Evolutionary conservation across 1,284 basidiomycete genomes (phyloP).

Genomic region (Coniferiporia weirii): DNA sequence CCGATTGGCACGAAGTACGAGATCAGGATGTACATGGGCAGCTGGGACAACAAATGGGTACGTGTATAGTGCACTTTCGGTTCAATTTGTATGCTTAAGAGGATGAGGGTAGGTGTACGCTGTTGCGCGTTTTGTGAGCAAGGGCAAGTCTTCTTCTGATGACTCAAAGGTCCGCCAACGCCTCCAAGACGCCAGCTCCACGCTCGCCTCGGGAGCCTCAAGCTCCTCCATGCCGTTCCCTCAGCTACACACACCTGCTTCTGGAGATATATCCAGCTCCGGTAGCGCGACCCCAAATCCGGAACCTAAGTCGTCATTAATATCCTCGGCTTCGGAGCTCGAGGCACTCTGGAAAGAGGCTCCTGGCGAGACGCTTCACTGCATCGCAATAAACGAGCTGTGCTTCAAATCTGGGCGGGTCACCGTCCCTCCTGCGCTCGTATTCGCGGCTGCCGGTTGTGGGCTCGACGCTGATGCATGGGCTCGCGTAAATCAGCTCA

Average conservation of each 20-base stretch:
- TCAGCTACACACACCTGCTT: conserved; percentile 25
- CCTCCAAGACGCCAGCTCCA: conserved; percentile 16
- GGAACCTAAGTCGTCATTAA: conserved; percentile 16
- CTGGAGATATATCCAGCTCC: not conserved
- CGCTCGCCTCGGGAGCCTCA: conserved; percentile 18
- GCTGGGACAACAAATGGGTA: conserved; percentile 89
- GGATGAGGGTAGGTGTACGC: conserved; percentile 49
- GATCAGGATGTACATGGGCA: conserved; percentile 57
- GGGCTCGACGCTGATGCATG: conserved; percentile 6
- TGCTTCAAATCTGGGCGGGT: conserved; percentile 75
- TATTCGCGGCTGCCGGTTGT: conserved; percentile 52
- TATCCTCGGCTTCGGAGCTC: not conserved
- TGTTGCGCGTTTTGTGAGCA: conserved; percentile 62
- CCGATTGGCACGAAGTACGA: conserved; percentile 68
- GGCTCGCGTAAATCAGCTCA: not conserved
- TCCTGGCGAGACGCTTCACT: conserved; percentile 46
- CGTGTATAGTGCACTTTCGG: conserved; percentile 23
- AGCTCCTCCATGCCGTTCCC: conserved; percentile 21
- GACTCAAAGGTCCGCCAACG: conserved; percentile 14
- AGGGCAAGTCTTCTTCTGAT: conserved; percentile 32
- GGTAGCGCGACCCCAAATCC: conserved; percentile 22
- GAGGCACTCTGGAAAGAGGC: conserved; percentile 11
- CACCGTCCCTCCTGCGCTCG: conserved; percentile 66
- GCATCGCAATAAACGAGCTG: conserved; percentile 59
- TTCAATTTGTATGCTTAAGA: not conserved